Evolutionary conservation across 2,329 filamentous ascomycete genomes (phyloP).

Genomic region (Aspergillus spinulosporus): DNA sequence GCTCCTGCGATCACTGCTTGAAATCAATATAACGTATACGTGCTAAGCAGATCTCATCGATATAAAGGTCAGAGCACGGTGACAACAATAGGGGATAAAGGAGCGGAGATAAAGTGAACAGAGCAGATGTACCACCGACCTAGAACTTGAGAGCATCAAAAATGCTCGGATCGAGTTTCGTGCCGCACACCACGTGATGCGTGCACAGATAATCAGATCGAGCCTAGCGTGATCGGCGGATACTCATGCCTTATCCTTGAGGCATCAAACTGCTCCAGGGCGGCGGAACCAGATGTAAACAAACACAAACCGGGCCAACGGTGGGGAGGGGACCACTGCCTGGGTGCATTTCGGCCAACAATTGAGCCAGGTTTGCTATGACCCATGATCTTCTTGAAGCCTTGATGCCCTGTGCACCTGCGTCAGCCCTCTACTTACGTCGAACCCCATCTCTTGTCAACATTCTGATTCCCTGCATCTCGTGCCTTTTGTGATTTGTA

Average conservation of each 20-base stretch:
- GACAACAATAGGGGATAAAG: not conserved
- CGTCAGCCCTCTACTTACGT: slow-evolving; percentile 5
- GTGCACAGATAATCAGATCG: slow-evolving; percentile 17
- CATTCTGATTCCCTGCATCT: slow-evolving; percentile 9
- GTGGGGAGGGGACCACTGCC: slow-evolving; percentile 9
- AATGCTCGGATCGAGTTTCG: slow-evolving; percentile 22
- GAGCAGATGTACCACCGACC: not conserved
- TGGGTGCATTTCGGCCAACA: not conserved
- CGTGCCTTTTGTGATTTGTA: slow-evolving; percentile 8
- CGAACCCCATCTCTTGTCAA: slow-evolving; percentile 9
- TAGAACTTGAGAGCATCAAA: slow-evolving; percentile 7
- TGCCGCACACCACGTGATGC: slow-evolving; percentile 29
- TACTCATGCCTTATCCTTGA: slow-evolving; percentile 32
- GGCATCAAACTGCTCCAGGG: not conserved
- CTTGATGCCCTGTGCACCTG: slow-evolving; percentile 10
- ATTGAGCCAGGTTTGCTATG: slow-evolving; percentile 8
- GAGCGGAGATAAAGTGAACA: not conserved
- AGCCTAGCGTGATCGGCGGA: slow-evolving; percentile 31
- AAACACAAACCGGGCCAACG: slow-evolving; percentile 31
- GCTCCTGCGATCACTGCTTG: not conserved
- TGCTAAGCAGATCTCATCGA: not conserved
- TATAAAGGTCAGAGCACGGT: not conserved
- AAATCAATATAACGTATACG: not conserved
- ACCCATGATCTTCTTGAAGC: slow-evolving; percentile 7
- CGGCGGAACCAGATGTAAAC: slow-evolving; percentile 35